Base-by-base conservation (phyloP, 106 monocot species). In the Hemerocallis citrina region DNA sequence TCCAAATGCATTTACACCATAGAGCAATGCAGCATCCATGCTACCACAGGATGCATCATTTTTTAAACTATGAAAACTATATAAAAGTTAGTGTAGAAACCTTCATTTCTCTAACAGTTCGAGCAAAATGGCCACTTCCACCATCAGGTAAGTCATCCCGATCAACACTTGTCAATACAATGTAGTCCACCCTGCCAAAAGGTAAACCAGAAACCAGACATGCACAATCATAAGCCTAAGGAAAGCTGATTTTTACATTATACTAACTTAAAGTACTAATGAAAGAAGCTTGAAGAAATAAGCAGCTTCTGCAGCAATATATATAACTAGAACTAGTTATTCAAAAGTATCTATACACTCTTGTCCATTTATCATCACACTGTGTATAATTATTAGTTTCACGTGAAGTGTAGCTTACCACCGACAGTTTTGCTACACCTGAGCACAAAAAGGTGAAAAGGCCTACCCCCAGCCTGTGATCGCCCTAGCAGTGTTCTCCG, bases 121-220 rank as follows among this genome's bases (percentile, higher is more conserved):
- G 59, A 31, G 87, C 81, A 78, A 96, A 96, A 63, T 96, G 96
- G 50, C 79, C 73, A 73, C 96, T 96, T 59, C 95, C 96, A 75
- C 96, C 96, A 77, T 96, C 96, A 59, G 96, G 84, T 41, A 96
- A 68, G 66, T 96, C 96, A 87, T 96, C 96, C 21, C 90, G 86
- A 62, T 91, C 96, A 69, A 96, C 91, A 67, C 96, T 96, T 28
- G 96, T 90, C 22, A 96, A 78, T 22, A 96, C 91, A 72, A 96
- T 74, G 71, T 91, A 96, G 47, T 91, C 96, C 45, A 96, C 96
- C 20, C 96, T 96, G 74, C 52, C 61, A 78, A 74, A 71, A 43
- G 43, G 14, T 46, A 19, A 59, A 51, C 55, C 21, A 43, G n/a
- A 57, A 34, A 46, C 32, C 6, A 45, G 46, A 40, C 44, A 55